Base-by-base conservation (phyloP, 2,329 filamentous ascomycete genomes). In the Eurotiales sp. region DNA sequence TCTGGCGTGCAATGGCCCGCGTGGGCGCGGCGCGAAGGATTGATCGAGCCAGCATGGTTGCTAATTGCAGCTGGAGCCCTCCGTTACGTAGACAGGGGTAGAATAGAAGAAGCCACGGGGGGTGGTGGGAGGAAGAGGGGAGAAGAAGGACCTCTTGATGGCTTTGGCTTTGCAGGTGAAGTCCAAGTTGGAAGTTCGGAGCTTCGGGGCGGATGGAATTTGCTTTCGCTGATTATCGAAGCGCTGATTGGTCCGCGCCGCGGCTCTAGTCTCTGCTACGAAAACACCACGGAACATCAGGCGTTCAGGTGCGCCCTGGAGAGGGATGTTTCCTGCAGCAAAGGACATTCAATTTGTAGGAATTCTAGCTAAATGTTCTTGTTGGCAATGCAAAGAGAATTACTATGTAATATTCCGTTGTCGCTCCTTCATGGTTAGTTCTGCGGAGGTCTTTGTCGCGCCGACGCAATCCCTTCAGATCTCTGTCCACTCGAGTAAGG, bases 21-120 rank as follows among this genome's bases (percentile, higher is more conserved):
- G 86, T 82, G 84, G 90, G 90, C 83, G 87, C 82, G 74, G 88
- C 85, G 81, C 90, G 90, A 82, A 95, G 78, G 78, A 84, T 84
- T 77, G 90, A 90, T 82, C 90, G 88, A 79, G 89, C 87, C 83
- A 96, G 85, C 92, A 97, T 55, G 42, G 50, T 49, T 96, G 72
- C 75, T 87, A 81, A 63, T 47, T 59, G 64, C 66, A 61, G 61
- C 56, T 59, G 62, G 52, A 43, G 65, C 66, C 69, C 67, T 69
- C 66, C 66, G 61, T 65, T 61, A 60, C 56, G 30, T 44, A 55
- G 55, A 54, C 57, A 52, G 59, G 60, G 52, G 61, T 60, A 59
- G 58, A 61, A 64, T 59, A 57, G 61, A 59, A 59, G 61, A 61
- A 64, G 61, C 62, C 61, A 60, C 57, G 61, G 60, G 59, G 59